A percentile compares a stretch with the other conserved stretches of the same genome.
These are phyloP conservation scores for Aspergillus tamarii DNA, from an alignment of 2,329 filamentous ascomycete genomes.

Conservation along the genomic window DNA sequence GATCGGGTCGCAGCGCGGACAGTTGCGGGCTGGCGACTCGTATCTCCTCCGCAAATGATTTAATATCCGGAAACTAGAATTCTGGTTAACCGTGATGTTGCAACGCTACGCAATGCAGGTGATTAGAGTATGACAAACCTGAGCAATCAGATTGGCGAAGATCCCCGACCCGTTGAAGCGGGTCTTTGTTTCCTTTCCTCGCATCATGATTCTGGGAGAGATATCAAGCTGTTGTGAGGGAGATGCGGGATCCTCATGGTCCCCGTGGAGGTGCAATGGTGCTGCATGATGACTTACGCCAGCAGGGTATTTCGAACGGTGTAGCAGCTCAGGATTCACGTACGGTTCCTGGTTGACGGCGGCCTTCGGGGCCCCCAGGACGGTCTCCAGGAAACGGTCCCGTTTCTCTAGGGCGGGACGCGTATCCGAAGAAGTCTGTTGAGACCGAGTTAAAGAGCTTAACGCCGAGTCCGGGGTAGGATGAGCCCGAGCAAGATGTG, in stretches of 20 bases:
- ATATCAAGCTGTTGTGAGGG: constrained; percentile 38
- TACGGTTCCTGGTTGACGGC: constrained; percentile 38
- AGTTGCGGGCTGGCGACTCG: constrained; percentile 40
- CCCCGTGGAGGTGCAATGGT: constrained; percentile 13
- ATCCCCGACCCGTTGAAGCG: constrained; percentile 46
- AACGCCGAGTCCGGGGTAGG: constrained; percentile 37
- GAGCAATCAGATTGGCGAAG: constrained; percentile 42
- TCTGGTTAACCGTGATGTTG: constrained; percentile 15
- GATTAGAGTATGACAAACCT: constrained; percentile 29
- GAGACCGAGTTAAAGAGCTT: constrained; percentile 30
- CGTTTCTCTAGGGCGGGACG: constrained; percentile 29
- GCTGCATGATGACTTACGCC: constrained; percentile 18
- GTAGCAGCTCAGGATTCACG: constrained; percentile 31
- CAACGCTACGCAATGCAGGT: not conserved
- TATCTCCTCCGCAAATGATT: constrained; percentile 42
- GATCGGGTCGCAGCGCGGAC: constrained; percentile 36
- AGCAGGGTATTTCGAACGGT: constrained; percentile 26
- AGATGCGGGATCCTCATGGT: constrained; percentile 28
- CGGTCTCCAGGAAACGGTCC: constrained; percentile 38
- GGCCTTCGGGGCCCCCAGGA: constrained; percentile 38
- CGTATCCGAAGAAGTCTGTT: constrained; percentile 14
- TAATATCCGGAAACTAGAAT: constrained; percentile 42
- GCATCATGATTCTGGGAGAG: constrained; percentile 39
- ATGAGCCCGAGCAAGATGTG: constrained; percentile 28
- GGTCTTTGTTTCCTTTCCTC: constrained; percentile 44